phyloP scores from a whole-genome alignment of 345 rosid species.

The Moricandia arvensis region DNA sequence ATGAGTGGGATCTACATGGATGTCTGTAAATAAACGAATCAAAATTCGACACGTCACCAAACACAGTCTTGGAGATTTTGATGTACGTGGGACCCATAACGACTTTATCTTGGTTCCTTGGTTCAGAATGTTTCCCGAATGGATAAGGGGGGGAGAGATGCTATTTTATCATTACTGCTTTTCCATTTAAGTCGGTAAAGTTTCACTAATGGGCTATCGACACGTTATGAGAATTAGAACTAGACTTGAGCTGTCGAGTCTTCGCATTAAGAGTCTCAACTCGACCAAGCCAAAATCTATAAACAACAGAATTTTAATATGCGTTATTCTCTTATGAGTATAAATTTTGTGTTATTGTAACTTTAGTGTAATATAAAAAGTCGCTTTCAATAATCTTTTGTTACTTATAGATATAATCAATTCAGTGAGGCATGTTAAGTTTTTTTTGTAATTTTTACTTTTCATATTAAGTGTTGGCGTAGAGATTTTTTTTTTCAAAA shows the following conservation, averaged over 20 bases:
- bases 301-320: too few species aligned
- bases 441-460: neutral
- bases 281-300: neutral
- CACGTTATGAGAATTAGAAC: neutral
- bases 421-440: neutral
- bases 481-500: too few species aligned
- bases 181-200: constrained; percentile 9
- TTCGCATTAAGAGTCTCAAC: neutral
- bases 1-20: constrained; percentile 14
- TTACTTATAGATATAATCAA: neutral
- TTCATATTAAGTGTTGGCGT: too few species aligned
- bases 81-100: constrained; percentile 15
- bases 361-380: too few species aligned
- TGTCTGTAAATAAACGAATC: neutral
- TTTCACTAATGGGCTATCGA: neutral
- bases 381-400: neutral
- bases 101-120: constrained; percentile 30
- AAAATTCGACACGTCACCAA: constrained; percentile 13
- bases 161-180: constrained; percentile 6
- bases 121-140: constrained; percentile 36
- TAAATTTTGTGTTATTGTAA: too few species aligned
- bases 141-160: constrained; percentile 20
- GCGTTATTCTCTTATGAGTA: too few species aligned
- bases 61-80: neutral
- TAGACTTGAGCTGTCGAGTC: too few species aligned